Evolutionary conservation across 805 yeast species (phyloP).

Genomic region (Yarrowia keelungensis): DNA sequence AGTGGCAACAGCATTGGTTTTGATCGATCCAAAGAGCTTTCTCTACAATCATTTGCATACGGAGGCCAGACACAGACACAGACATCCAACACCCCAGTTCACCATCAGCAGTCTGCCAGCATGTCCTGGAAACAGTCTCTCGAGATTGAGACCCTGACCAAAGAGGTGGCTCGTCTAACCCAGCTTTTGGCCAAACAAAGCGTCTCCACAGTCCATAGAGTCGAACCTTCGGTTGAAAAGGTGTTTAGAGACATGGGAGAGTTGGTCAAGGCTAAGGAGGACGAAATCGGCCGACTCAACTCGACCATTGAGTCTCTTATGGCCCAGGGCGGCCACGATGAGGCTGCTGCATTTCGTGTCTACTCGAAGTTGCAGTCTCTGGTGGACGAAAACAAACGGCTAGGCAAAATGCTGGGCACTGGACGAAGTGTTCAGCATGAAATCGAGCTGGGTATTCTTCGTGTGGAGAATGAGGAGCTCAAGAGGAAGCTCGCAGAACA

Average conservation of each 20-base stretch:
- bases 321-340: slow-evolving; percentile 1
- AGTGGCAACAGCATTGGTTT: slow-evolving; percentile 3
- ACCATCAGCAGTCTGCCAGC: slow-evolving; percentile 3
- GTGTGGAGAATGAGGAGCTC: slow-evolving; percentile 19
- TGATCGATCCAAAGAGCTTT: slow-evolving; percentile 17
- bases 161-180: slow-evolving; percentile 19
- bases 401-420: slow-evolving; percentile 16
- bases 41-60: slow-evolving; percentile 24
- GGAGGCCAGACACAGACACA: slow-evolving; percentile 4
- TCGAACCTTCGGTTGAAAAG: slow-evolving; percentile 11
- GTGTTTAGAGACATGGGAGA: slow-evolving; percentile 25
- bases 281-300: slow-evolving; percentile 12
- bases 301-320: slow-evolving; percentile 22
- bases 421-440: slow-evolving; percentile 12
- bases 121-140: slow-evolving; percentile 9
- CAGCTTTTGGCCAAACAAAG: not conserved
- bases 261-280: slow-evolving; percentile 15
- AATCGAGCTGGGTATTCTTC: slow-evolving; percentile 26
- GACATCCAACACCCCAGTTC: not conserved
- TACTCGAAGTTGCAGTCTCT: slow-evolving; percentile 17
- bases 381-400: slow-evolving; percentile 10
- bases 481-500: not conserved
- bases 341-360: slow-evolving; percentile 9
- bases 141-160: slow-evolving; percentile 14
- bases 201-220: slow-evolving; percentile 5